Percentiles rank a stretch among this genome's conserved stretches.
Conservation (phyloP, 768 basidiomycete species). For the Fomitopsis serialis region DNA sequence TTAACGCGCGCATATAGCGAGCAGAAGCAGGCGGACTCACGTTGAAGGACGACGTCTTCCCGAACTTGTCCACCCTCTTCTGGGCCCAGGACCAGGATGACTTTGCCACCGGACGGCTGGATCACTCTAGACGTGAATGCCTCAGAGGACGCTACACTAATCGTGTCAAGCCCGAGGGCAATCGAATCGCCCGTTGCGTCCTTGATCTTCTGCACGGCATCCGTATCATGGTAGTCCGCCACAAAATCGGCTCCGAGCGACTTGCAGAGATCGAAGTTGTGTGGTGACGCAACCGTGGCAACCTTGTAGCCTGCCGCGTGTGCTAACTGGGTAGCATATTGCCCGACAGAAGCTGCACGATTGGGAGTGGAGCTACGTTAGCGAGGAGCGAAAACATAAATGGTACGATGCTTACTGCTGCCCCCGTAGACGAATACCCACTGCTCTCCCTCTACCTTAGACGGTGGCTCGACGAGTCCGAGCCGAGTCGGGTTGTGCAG, state of each 20-base stretch:
- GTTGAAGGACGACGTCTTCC: conserved; percentile 2
- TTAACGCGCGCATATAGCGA: neutral
- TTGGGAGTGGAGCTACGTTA: too few species aligned
- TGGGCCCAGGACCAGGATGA: conserved; percentile 2
- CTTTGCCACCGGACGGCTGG: conserved; percentile 6
- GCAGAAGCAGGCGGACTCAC: conserved; percentile 1
- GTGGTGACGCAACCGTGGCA: conserved; percentile 29
- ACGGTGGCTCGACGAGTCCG: conserved; percentile 16
- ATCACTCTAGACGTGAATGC: conserved; percentile 2
- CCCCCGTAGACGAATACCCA: conserved; percentile 23
- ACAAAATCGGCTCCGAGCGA: conserved; percentile 32
- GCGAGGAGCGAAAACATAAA: neutral
- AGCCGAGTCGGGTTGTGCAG: conserved; percentile 18
- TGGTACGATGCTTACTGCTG: conserved; percentile 13
- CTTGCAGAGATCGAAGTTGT: conserved; percentile 31
- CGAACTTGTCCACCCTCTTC: neutral
- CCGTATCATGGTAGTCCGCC: conserved; percentile 23
- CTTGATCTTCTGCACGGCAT: conserved; percentile 21
- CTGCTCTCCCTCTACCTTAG: conserved; percentile 8
- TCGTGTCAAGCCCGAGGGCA: conserved; percentile 15
- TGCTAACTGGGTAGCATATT: conserved; percentile 28
- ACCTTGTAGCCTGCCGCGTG: conserved; percentile 26
- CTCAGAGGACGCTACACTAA: conserved; percentile 7
- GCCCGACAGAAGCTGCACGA: conserved; percentile 30
- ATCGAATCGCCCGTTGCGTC: conserved; percentile 13